Evolutionary conservation across 495 filamentous ascomycete species (phyloP), one percentile per base, ranked within the genome.

Genomic region (Penicillium arizonense): DNA sequence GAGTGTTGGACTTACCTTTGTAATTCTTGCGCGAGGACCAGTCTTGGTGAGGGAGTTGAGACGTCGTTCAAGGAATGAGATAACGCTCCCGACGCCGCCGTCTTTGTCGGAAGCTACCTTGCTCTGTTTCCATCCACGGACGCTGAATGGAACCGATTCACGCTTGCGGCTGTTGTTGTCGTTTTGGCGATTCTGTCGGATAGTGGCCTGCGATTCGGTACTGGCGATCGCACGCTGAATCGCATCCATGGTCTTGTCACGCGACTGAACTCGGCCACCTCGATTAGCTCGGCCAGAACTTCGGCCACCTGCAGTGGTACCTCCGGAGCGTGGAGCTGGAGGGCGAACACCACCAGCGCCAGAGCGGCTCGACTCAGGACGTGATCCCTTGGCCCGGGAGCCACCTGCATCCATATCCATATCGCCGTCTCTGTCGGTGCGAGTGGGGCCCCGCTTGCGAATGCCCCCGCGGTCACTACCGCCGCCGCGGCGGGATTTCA

Each of bases 351-450:
- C 48, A 35, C 48, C 48, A 12, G 42, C 18, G 26, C 28, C 48
- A 14, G 48, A 42, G 12, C 39, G 39, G 20, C 39, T n/a, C 11
- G 28, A 30, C 1, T 74, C 70, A 28, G 73, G 71, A 28, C 72
- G 68, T 35, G 55, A 59, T 40, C 69, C 65, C 34, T 70, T 69
- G 42, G 61, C 73, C 53, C 77, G 63, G 16, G 63, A 62, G 28
- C 64, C 63, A 18, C 72, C 68, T 41, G 67, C 73, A 66, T 84
- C 88, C 90, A 94, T 96, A 30, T 84, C 79, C 35, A 94, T 75
- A 69, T 95, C 90, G 12, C 90, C 90, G 77, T 95, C 90, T 58
- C 81, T 82, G 64, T 95, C 90, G 49, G 82, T 75, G 43, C 81
- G 78, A 5, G 70, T 67, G 53, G 55, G 66, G 52, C 72, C 77